Evolutionary conservation across 192 early-diverging fungal genomes (phyloP), one percentile per base, ranked within the genome.

Genomic region (Gorgonomyces haynaldii): DNA sequence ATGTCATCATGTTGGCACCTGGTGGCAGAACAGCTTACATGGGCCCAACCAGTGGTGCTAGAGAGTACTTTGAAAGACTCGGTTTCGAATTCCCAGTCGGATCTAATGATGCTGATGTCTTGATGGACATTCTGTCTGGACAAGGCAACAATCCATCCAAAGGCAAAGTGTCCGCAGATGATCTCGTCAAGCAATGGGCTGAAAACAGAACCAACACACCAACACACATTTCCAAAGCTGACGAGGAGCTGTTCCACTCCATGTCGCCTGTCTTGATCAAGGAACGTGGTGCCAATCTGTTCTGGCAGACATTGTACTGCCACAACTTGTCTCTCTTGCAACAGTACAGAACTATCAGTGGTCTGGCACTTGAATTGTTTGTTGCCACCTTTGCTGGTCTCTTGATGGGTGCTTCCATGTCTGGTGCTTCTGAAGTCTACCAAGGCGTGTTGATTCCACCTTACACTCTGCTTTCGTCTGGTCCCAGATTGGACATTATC

Each of bases 1-100:
- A 88, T 22, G 60, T 89, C 12, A 52, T 90, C 39, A 65, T 92
- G 22, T 62, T 92, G 20, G 82, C 79, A 30, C 76, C 77, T 51
- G 86, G 86, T 36, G 89, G 89, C 41, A 62, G 66, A 43, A 83
- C 81, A 10, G 84, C 79, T 10, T 92, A 82, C 53, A 81, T 85
- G 66, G 89, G 89, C 1, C 58, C 63, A 1, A 36, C 42, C 20
- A 22, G n/a, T 13, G 38, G 31, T 3, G 62, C 52, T 2, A 41
- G 45, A 31, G 8, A 48, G 9, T 67, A 67, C 44, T 67, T 66
- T 54, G 47, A 57, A 29, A 22, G 42, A 3, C 21, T 67, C 2
- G 65, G 64, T 12, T 66, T 58, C 42, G 9, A 22, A 13, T 62
- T 66, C 35, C 24, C 34, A 7, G 13, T 42, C 0, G 35, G 23